These are phyloP conservation scores for Candida boidinii DNA, from an alignment of 805 yeast species.

Conservation along the genomic window DNA sequence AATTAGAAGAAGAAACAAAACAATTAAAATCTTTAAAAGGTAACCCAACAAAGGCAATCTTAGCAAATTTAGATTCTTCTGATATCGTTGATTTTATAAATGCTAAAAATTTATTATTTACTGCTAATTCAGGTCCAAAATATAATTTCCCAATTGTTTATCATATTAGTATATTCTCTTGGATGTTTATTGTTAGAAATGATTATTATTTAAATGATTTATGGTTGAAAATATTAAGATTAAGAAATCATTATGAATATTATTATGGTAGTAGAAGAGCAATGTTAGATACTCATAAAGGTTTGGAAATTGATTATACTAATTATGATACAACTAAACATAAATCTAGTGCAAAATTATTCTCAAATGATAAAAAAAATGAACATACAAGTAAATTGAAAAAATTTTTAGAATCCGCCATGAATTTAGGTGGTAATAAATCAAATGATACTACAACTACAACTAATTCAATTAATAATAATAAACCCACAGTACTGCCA, in stretches of 20 bases:
- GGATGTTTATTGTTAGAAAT: conserved; percentile 52
- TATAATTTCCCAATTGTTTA: conserved; percentile 28
- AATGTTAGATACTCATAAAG: conserved; percentile 20
- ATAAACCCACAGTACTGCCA: not conserved
- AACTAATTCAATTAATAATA: not conserved
- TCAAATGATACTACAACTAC: not conserved
- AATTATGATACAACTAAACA: conserved; percentile 22
- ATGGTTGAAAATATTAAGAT: conserved; percentile 33
- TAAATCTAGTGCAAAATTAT: conserved; percentile 12
- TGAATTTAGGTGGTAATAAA: conserved; percentile 8
- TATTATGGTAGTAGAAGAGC: conserved; percentile 24
- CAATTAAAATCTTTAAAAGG: not conserved
- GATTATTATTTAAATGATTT: conserved; percentile 46
- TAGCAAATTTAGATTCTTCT: conserved; percentile 11
- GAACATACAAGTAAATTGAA: conserved; percentile 25
- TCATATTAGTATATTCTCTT: conserved; percentile 41
- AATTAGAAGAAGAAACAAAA: conserved; percentile 18
- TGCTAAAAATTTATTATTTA: conserved; percentile 26
- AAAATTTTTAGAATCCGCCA: conserved; percentile 21
- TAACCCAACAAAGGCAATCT: not conserved
- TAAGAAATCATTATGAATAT: conserved; percentile 28
- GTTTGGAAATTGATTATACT: conserved; percentile 22
- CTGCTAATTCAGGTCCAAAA: conserved; percentile 25
- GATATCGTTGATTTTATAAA: conserved; percentile 25
- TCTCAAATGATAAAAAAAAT: conserved; percentile 13